Conservation (phyloP, 164 flowering plant species). For the Chloranthus sessilifolius region DNA sequence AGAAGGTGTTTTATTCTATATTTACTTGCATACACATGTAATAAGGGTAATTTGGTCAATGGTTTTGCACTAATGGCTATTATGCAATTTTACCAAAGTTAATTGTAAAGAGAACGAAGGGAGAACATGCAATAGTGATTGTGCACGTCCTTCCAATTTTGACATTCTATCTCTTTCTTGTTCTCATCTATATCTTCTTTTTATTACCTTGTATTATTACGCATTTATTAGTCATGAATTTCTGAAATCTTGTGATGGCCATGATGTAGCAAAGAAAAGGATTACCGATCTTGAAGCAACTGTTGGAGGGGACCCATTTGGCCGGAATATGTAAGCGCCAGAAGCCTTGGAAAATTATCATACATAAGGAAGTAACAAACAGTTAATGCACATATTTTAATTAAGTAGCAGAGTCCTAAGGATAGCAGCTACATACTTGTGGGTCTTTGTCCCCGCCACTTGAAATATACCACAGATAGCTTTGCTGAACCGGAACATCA, state of each 20-base stretch:
- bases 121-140: too few relatives aligned
- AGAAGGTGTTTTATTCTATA: too few relatives aligned
- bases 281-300: constrained; percentile 58
- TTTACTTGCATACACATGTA: too few relatives aligned
- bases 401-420: background rate
- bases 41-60: too few relatives aligned
- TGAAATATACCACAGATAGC: constrained; percentile 73
- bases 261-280: constrained; percentile 9
- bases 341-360: constrained; percentile 44
- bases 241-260: background rate
- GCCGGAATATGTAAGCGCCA: constrained; percentile 88
- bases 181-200: too few relatives aligned
- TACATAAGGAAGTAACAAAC: constrained; percentile 5
- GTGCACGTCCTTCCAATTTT: too few relatives aligned
- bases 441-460: constrained; percentile 43
- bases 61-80: too few relatives aligned
- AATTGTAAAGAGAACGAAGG: too few relatives aligned
- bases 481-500: constrained; percentile 74
- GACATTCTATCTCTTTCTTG: too few relatives aligned
- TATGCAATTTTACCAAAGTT: too few relatives aligned
- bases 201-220: too few relatives aligned
- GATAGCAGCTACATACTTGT: constrained; percentile 34
- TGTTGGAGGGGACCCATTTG: constrained; percentile 40
- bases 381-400: constrained; percentile 1
- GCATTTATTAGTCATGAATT: too few relatives aligned